These are phyloP conservation scores for Aspergillus cristatus DNA, from an alignment of 495 filamentous ascomycete genomes.

Conservation along the genomic window DNA sequence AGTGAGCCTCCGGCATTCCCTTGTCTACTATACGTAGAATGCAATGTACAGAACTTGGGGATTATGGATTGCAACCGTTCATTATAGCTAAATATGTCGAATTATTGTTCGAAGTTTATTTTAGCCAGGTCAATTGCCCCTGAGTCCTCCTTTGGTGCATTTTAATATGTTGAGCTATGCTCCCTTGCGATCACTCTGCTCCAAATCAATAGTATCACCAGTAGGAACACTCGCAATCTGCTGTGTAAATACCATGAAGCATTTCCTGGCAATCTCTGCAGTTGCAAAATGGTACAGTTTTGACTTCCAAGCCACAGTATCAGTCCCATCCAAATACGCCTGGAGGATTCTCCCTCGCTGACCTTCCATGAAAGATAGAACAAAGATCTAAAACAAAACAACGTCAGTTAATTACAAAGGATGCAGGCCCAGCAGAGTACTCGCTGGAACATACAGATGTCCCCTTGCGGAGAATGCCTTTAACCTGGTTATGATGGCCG, in stretches of 20 bases:
- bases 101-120: too few species aligned
- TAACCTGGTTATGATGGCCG: not conserved
- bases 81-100: too few species aligned
- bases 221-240: not conserved
- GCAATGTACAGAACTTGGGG: too few species aligned
- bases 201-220: not conserved
- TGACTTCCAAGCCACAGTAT: not conserved
- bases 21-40: too few species aligned
- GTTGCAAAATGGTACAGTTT: not conserved
- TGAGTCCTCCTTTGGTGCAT: too few species aligned
- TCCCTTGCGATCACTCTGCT: too few species aligned
- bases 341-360: not conserved
- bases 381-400: not conserved
- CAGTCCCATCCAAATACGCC: not conserved
- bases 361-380: not conserved
- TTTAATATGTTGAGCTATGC: too few species aligned
- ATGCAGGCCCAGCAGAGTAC: not conserved
- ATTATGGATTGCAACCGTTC: too few species aligned
- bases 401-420: not conserved
- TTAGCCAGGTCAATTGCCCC: too few species aligned
- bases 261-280: not conserved
- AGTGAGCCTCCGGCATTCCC: too few species aligned
- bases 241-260: not conserved
- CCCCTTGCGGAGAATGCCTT: not conserved
- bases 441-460: not conserved